Evolutionary conservation across 129 eudicot species (phyloP).

Genomic region (Arctium minus): DNA sequence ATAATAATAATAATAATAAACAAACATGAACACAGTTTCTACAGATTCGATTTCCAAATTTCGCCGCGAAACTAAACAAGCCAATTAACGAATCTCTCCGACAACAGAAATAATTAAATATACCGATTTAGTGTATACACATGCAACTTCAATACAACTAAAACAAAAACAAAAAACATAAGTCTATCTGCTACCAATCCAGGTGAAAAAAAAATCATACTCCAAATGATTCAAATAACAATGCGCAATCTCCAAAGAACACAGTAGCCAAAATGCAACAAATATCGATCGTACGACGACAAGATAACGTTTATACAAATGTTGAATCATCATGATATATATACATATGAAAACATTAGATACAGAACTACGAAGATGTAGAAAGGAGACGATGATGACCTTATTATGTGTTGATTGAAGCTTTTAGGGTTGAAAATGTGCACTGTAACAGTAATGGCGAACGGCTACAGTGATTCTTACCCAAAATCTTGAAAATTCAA

Average conservation of each 20-base stretch:
- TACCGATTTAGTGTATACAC: not conserved
- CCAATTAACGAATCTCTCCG: conserved; percentile 12
- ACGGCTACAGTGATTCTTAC: conserved; percentile 29
- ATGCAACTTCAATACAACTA: conserved; percentile 27
- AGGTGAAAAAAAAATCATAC: not conserved
- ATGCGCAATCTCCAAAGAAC: conserved; percentile 2
- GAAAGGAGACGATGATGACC: conserved; percentile 1
- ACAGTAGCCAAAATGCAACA: not conserved
- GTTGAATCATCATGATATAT: not conserved
- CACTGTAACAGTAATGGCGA: conserved; percentile 3
- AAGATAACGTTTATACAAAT: not conserved
- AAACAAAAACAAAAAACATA: not conserved
- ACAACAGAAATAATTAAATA: conserved; percentile 11
- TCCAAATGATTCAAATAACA: not conserved
- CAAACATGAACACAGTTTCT: not conserved
- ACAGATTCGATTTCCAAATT: not conserved
- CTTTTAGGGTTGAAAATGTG: conserved; percentile 5
- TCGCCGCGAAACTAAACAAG: not conserved
- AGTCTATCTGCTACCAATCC: not conserved
- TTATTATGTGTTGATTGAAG: conserved; percentile 1
- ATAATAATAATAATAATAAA: not conserved
- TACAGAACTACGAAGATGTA: not conserved
- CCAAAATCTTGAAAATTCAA: conserved; percentile 20
- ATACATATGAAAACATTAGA: not conserved
- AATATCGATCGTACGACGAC: not conserved